Conservation (phyloP, 1,139 yeast species). For the Hansenula sp. region DNA sequence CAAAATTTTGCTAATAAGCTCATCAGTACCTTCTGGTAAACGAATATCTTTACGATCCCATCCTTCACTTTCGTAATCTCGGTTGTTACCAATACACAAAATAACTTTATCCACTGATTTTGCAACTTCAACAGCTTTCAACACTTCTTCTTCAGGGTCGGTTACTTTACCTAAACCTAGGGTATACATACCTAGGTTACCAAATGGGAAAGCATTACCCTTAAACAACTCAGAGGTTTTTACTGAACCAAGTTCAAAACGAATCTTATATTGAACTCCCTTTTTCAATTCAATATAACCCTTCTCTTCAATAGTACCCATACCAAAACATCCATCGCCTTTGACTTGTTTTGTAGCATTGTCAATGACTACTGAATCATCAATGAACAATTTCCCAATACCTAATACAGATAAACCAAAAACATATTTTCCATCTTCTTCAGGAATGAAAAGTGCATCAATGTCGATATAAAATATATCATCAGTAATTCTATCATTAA, state of each 20-base stretch:
- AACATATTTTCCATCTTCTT: conserved; percentile 42
- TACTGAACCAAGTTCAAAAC: conserved; percentile 49
- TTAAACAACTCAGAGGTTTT: conserved; percentile 32
- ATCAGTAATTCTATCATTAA: conserved; percentile 26
- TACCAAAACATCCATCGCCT: conserved; percentile 47
- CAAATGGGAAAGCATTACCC: conserved; percentile 28
- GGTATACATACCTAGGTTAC: conserved; percentile 38
- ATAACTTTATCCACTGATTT: conserved; percentile 42
- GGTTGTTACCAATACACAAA: conserved; percentile 39
- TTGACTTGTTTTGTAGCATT: conserved; percentile 48
- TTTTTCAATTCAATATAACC: conserved; percentile 34
- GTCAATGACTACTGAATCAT: conserved; percentile 50
- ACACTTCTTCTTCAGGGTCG: conserved; percentile 30
- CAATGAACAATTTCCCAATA: conserved; percentile 47
- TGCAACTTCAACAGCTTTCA: conserved; percentile 39
- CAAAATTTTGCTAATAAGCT: conserved; percentile 39
- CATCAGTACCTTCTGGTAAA: conserved; percentile 46
- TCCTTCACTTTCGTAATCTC: conserved; percentile 49
- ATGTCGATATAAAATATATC: conserved; percentile 38
- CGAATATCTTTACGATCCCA: conserved; percentile 23
- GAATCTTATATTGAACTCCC: conserved; percentile 40
- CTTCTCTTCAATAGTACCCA: conserved; percentile 46
- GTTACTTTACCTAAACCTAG: conserved; percentile 29
- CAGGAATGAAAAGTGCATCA: conserved; percentile 42
- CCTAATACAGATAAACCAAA: conserved; percentile 51